phyloP scores from a whole-genome alignment of 352 stramenopile species.

The Peronospora destructor region DNA sequence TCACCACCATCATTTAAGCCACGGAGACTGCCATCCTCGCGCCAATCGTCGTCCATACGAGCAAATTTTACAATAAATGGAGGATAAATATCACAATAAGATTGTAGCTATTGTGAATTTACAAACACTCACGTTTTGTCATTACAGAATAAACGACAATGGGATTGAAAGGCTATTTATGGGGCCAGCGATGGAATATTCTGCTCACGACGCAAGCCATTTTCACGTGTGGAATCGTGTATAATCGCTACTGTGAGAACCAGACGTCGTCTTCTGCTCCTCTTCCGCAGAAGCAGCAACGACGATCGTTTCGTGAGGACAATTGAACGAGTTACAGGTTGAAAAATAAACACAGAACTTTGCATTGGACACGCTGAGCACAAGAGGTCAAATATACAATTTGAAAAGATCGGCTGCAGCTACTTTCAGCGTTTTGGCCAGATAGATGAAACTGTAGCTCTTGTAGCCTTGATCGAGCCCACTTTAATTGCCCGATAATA shows the following conservation, averaged over 20 bases:
- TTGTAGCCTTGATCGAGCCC: neutral
- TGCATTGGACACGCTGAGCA: too few relatives aligned
- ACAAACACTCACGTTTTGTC: constrained; percentile 2
- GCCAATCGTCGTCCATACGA: constrained; percentile 74
- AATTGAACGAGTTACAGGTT: constrained; percentile 7
- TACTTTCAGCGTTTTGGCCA: neutral
- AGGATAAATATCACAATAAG: neutral
- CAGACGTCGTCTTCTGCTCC: constrained; percentile 4
- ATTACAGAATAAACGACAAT: neutral
- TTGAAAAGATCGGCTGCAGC: neutral
- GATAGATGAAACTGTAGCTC: too few relatives aligned
- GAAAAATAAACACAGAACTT: too few relatives aligned
- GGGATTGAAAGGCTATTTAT: constrained; percentile 48
- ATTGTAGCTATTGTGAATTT: constrained; percentile 6
- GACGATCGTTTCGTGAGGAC: constrained; percentile 7
- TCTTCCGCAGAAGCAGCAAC: constrained; percentile 4
- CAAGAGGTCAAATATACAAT: too few relatives aligned
- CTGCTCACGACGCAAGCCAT: constrained; percentile 63
- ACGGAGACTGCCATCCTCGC: constrained; percentile 65
- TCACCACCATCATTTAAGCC: constrained; percentile 29
- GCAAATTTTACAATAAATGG: constrained; percentile 2
- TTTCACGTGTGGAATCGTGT: constrained; percentile 57
- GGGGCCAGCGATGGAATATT: constrained; percentile 70
- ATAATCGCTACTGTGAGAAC: constrained; percentile 44
- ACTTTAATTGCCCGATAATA: neutral